Conservation (phyloP, 1,284 basidiomycete genomes). For the Sporisorium iseilematis-ciliati region DNA sequence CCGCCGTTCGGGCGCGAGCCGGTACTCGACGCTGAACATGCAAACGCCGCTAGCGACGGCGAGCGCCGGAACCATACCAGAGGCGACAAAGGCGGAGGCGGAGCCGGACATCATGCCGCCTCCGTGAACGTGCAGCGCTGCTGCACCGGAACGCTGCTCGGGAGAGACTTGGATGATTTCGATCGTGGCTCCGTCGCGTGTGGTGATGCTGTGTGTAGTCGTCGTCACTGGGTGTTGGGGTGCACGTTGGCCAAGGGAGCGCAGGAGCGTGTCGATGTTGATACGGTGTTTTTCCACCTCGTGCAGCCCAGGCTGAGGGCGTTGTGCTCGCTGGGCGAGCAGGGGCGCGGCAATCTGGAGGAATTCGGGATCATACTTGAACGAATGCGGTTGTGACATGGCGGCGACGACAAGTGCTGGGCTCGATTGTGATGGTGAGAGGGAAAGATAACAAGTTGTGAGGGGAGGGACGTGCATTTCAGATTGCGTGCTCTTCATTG, state of each 20-base stretch:
- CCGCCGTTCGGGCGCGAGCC: conserved; percentile 28
- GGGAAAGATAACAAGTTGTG: background rate
- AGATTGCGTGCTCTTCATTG: too few relatives aligned
- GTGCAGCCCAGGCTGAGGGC: conserved; percentile 8
- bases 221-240: conserved; percentile 14
- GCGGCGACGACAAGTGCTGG: background rate
- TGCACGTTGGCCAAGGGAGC: background rate
- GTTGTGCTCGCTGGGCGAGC: conserved; percentile 15
- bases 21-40: conserved; percentile 34
- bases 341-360: conserved; percentile 20
- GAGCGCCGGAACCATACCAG: background rate
- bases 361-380: conserved; percentile 23
- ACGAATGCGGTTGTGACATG: conserved; percentile 20
- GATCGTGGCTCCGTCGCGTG: conserved; percentile 29
- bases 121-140: conserved; percentile 31
- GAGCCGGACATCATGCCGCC: conserved; percentile 35
- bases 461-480: too few relatives aligned
- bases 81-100: conserved; percentile 9
- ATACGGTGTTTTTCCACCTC: conserved; percentile 16
- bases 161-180: conserved; percentile 27
- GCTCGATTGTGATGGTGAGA: background rate
- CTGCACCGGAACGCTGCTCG: conserved; percentile 23
- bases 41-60: conserved; percentile 7
- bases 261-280: background rate
- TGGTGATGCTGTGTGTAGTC: conserved; percentile 27